Evolutionary conservation across 2,329 filamentous ascomycete species (phyloP).

Genomic region (Colletotrichum sp.): DNA sequence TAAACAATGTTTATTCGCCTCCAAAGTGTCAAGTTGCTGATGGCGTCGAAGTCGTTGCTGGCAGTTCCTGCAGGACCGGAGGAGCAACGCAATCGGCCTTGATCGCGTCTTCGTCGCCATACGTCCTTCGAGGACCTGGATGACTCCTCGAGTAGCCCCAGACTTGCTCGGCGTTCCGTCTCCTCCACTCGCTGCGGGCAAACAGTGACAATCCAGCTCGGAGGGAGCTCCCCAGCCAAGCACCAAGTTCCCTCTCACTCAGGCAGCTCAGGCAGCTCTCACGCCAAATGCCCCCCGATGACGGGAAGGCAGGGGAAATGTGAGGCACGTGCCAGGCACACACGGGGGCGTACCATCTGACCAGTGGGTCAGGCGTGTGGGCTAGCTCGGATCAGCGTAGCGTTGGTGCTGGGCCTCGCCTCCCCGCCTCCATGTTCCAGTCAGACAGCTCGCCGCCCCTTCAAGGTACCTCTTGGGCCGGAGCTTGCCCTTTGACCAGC

Average conservation of each 20-base stretch:
- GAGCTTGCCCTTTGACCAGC: background rate
- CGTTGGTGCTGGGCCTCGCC: conserved; percentile 19
- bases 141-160: background rate
- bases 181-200: background rate
- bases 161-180: background rate
- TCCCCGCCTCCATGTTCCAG: conserved; percentile 20
- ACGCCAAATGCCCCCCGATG: conserved; percentile 3
- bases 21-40: background rate
- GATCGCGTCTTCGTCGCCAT: background rate
- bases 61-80: background rate
- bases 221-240: background rate
- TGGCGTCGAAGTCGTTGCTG: background rate
- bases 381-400: conserved; percentile 21
- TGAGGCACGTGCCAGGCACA: conserved; percentile 21
- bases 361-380: conserved; percentile 17
- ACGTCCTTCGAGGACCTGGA: background rate
- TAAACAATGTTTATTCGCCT: background rate
- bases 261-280: background rate
- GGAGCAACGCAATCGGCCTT: background rate
- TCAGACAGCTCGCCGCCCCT: conserved; percentile 3
- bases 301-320: conserved; percentile 12
- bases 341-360: conserved; percentile 17
- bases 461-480: background rate
- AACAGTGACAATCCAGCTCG: background rate
- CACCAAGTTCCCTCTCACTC: background rate